Evolutionary conservation across 2,329 filamentous ascomycete species (phyloP).

Genomic region (Colletotrichum endophyticum): DNA sequence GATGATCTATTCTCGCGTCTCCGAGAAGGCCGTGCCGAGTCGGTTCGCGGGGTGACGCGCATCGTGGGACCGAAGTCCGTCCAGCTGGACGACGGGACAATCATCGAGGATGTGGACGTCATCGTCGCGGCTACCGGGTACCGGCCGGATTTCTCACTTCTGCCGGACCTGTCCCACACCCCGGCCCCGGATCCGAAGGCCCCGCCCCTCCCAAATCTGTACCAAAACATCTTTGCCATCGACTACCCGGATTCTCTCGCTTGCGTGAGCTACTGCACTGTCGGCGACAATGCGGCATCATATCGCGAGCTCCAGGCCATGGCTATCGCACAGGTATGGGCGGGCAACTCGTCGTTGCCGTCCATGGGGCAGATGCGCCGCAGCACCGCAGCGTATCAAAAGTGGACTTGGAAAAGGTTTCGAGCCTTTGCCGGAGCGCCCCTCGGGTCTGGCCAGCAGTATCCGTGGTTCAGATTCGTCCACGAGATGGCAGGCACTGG

Average conservation of each 20-base stretch:
- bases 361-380: conserved; percentile 37
- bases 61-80: conserved; percentile 27
- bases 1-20: neutral
- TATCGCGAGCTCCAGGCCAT: conserved; percentile 48
- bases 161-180: conserved; percentile 29
- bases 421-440: conserved; percentile 27
- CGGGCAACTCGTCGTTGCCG: conserved; percentile 36
- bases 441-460: conserved; percentile 31
- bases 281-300: conserved; percentile 36
- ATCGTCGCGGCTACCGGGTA: conserved; percentile 42
- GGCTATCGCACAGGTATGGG: conserved; percentile 34
- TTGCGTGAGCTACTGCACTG: conserved; percentile 41
- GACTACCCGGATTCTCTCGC: conserved; percentile 47
- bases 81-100: conserved; percentile 32
- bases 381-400: conserved; percentile 36
- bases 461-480: conserved; percentile 43
- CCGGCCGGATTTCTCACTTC: conserved; percentile 30
- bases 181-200: conserved; percentile 25
- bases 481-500: conserved; percentile 47
- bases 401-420: conserved; percentile 33
- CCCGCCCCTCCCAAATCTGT: conserved; percentile 39
- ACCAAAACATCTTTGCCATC: conserved; percentile 49
- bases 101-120: conserved; percentile 29
- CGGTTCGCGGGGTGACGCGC: neutral
- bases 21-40: neutral